Evolutionary conservation across 768 basidiomycete species (phyloP).

Genomic region (Solioccasus polychromus): DNA sequence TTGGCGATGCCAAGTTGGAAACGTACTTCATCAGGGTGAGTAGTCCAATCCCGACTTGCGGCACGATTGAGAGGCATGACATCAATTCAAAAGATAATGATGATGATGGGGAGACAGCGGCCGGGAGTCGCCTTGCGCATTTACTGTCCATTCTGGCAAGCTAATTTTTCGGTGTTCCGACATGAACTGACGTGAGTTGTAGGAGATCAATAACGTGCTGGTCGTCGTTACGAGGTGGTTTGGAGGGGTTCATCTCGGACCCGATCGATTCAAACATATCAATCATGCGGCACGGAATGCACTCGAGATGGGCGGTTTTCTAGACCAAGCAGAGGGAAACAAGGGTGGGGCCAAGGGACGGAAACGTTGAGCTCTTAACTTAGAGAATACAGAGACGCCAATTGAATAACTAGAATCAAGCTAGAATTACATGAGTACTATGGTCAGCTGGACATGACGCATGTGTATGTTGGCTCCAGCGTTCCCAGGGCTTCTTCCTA

Average conservation of each 20-base stretch:
- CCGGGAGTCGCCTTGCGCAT: conserved; percentile 87
- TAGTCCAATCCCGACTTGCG: neutral
- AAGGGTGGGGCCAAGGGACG: conserved; percentile 24
- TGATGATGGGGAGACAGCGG: conserved; percentile 92
- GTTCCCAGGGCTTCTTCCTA: conserved; percentile 7
- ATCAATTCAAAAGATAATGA: conserved; percentile 67
- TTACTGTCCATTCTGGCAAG: conserved; percentile 82
- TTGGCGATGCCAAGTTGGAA: conserved; percentile 72
- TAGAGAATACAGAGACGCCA: too few species aligned
- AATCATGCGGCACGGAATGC: conserved; percentile 94
- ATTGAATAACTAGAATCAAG: too few species aligned
- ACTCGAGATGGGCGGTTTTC: conserved; percentile 81
- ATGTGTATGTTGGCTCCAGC: too few species aligned
- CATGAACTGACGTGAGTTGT: neutral
- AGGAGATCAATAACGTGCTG: conserved; percentile 82
- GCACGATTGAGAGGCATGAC: neutral
- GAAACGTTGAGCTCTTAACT: conserved; percentile 19
- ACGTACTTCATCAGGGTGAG: conserved; percentile 71
- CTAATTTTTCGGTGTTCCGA: neutral
- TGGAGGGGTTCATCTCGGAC: conserved; percentile 87
- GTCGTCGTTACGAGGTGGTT: conserved; percentile 94
- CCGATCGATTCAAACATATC: conserved; percentile 90
- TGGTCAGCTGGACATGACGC: neutral
- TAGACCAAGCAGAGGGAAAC: conserved; percentile 48
- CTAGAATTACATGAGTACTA: too few species aligned